phyloP scores from a whole-genome alignment of 2,329 filamentous ascomycete genomes.

The Cytospora chrysosperma region DNA sequence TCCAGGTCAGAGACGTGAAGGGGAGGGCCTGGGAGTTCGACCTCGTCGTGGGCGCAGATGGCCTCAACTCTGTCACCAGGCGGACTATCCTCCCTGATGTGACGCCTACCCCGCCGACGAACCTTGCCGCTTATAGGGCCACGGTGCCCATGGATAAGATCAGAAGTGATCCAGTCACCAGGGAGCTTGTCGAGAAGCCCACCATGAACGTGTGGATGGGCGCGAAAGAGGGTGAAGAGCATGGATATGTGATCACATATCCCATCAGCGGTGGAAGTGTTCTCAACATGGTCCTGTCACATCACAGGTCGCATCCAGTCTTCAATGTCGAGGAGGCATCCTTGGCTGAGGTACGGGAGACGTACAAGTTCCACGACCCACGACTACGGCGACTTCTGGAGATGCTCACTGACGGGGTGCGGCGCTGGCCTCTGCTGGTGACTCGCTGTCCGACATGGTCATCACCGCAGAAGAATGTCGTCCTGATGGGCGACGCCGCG shows the following conservation, averaged over 20 bases:
- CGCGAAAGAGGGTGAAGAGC: constrained; percentile 19
- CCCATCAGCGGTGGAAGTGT: constrained; percentile 43
- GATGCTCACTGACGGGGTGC: constrained; percentile 35
- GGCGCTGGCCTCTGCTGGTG: constrained; percentile 44
- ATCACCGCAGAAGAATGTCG: constrained; percentile 40
- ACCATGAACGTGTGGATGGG: constrained; percentile 48
- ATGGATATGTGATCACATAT: constrained; percentile 45
- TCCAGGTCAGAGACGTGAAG: background rate
- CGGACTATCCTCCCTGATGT: constrained; percentile 42
- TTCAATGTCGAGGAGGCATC: constrained; percentile 38
- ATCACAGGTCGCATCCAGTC: constrained; percentile 37
- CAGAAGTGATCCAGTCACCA: constrained; percentile 40
- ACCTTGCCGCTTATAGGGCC: constrained; percentile 46
- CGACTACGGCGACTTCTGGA: constrained; percentile 41
- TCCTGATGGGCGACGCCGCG: constrained; percentile 44
- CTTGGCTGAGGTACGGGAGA: constrained; percentile 41
- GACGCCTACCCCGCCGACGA: constrained; percentile 38
- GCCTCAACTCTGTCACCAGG: constrained; percentile 40
- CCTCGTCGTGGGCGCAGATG: constrained; percentile 42
- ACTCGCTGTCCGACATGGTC: constrained; percentile 43
- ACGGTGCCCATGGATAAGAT: constrained; percentile 44
- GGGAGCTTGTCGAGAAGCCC: constrained; percentile 37
- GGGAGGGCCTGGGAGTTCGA: constrained; percentile 31
- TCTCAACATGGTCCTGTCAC: constrained; percentile 47
- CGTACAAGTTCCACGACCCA: constrained; percentile 46